Conservation (phyloP, 2,329 filamentous ascomycete genomes). For the Venturia effusa region DNA sequence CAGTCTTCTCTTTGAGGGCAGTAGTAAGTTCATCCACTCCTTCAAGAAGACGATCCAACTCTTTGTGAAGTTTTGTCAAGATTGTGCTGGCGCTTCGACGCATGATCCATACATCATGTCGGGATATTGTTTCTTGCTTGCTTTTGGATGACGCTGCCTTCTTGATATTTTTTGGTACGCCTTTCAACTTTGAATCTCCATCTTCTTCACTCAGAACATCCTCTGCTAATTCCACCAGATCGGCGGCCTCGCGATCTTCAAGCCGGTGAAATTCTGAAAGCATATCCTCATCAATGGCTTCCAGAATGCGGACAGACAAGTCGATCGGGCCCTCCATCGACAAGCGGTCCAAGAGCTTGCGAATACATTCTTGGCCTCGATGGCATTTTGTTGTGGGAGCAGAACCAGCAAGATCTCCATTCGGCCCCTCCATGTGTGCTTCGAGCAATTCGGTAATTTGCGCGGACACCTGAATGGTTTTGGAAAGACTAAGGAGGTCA, state of each 20-base stretch:
- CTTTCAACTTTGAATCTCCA: conserved; percentile 40
- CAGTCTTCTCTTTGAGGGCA: conserved; percentile 44
- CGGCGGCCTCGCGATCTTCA: conserved; percentile 59
- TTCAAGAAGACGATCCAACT: conserved; percentile 48
- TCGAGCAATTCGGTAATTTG: conserved; percentile 45
- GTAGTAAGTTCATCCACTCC: conserved; percentile 53
- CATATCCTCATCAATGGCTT: conserved; percentile 86
- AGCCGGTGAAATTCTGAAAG: conserved; percentile 69
- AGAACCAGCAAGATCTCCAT: conserved; percentile 13
- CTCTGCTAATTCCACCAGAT: conserved; percentile 63
- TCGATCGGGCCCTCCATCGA: conserved; percentile 54
- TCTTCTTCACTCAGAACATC: conserved; percentile 59
- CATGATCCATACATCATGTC: conserved; percentile 44
- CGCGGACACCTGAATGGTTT: conserved; percentile 65
- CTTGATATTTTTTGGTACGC: conserved; percentile 25
- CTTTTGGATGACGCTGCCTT: conserved; percentile 15
- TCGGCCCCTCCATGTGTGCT: conserved; percentile 16
- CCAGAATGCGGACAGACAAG: conserved; percentile 60
- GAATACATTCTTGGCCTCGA: conserved; percentile 17
- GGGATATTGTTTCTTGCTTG: conserved; percentile 2
- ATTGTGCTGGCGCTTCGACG: conserved; percentile 52
- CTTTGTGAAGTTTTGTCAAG: conserved; percentile 56
- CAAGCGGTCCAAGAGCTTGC: conserved; percentile 45
- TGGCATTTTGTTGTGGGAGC: conserved; percentile 5
- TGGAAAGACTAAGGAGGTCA: conserved; percentile 73